Evolutionary conservation across 345 rosid genomes (phyloP).

Genomic region (Abelmoschus esculentus): DNA sequence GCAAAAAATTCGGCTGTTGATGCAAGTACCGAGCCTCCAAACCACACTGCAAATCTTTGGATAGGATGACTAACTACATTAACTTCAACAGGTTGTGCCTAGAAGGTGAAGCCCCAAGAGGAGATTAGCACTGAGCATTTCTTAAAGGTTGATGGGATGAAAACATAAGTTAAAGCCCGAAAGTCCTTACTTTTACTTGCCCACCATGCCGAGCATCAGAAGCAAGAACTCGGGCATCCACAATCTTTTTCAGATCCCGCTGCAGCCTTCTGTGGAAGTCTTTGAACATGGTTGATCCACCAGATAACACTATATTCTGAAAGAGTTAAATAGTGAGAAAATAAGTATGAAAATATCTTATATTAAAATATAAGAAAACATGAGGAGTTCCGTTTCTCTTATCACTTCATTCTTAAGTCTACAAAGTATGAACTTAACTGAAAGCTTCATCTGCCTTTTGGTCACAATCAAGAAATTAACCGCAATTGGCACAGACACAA

Average conservation of each 20-base stretch:
- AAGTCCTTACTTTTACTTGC: constrained; percentile 49
- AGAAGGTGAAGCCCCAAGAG: constrained; percentile 6
- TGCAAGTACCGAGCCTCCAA: constrained; percentile 97
- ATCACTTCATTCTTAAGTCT: neutral
- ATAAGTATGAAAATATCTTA: no score
- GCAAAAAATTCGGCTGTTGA: constrained; percentile 95
- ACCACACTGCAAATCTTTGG: constrained; percentile 97
- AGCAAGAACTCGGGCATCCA: no score
- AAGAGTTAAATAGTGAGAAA: no score
- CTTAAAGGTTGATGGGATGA: neutral
- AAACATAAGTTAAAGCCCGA: neutral
- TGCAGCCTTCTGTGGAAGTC: no score
- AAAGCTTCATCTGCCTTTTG: neutral
- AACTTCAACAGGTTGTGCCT: constrained; percentile 96
- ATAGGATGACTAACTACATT: no score
- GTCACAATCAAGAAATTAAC: neutral
- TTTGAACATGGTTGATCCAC: no score
- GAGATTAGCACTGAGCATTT: constrained; percentile 1
- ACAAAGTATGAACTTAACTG: neutral
- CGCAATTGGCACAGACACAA: neutral
- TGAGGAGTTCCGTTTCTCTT: no score
- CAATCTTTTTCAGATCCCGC: no score
- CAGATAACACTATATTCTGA: no score
- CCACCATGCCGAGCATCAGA: constrained; percentile 76
- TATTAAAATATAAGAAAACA: no score